phyloP scores from a whole-genome alignment of 2,329 filamentous ascomycete genomes.

The Trichoderma simmonsii region DNA sequence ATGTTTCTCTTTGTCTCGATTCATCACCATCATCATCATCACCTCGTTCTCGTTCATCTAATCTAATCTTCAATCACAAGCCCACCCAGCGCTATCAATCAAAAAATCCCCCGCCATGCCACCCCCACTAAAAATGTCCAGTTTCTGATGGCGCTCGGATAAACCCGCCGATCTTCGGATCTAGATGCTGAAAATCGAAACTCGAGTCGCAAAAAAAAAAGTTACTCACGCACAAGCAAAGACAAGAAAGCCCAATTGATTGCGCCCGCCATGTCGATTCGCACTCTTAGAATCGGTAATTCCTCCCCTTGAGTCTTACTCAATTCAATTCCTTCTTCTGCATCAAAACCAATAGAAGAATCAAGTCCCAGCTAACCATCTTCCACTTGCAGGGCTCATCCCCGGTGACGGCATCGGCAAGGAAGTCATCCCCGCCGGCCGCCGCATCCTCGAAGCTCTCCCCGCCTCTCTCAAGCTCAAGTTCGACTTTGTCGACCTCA shows the following conservation, averaged over 20 bases:
- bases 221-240: neutral
- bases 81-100: neutral
- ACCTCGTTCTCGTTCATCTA: too few relatives aligned
- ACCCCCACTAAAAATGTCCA: constrained; percentile 1
- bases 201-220: constrained; percentile 1
- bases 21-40: neutral
- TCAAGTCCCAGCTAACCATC: neutral
- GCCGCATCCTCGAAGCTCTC: constrained; percentile 86
- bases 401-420: constrained; percentile 97
- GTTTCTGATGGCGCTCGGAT: neutral
- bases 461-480: constrained; percentile 86
- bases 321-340: too few relatives aligned
- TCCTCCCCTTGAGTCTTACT: neutral
- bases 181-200: neutral
- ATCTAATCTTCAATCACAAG: neutral
- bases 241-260: neutral
- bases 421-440: constrained; percentile 95
- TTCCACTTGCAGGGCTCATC: constrained; percentile 70
- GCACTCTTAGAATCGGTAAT: constrained; percentile 43
- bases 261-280: constrained; percentile 37
- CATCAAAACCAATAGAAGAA: too few relatives aligned
- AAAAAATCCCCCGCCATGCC: neutral
- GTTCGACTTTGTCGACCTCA: constrained; percentile 90
- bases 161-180: constrained; percentile 17
- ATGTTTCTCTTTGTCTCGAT: neutral